Base-by-base conservation (phyloP, 257 asterid species). In the Salvia miltiorrhiza region DNA sequence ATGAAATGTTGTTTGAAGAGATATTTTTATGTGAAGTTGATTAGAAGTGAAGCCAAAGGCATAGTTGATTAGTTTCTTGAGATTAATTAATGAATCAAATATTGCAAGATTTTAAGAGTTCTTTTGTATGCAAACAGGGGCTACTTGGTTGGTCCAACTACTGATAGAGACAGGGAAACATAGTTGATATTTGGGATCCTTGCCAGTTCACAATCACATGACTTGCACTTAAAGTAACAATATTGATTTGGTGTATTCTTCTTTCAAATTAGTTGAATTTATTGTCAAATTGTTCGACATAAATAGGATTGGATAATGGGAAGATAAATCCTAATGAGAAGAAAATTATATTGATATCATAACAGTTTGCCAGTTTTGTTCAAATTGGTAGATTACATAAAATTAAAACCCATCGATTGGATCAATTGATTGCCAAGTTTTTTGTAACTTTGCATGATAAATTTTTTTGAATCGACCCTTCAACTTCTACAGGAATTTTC, bases 11-110 rank as follows among this genome's bases (percentile, higher is more conserved):
- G n/a, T n/a, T n/a, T n/a, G n/a, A n/a, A n/a, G n/a, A n/a, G n/a
- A n/a, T n/a, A n/a, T n/a, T n/a, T n/a, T n/a, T n/a, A n/a, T n/a
- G n/a, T n/a, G 72, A 53, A 68, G 69, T 73, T 79, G 94, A 85
- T 92, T 86, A 82, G 84, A 83, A 84, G 87, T 86, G 85, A 90
- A 90, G 97, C 75, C 73, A 79, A 88, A 85, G 88, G n/a, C 73
- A 79, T n/a, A n/a, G n/a, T n/a, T n/a, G n/a, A n/a, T n/a, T 21
- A 44, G 4, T 49, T 33, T 53, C 26, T 49, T 17, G 19, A 60
- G 5, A 44, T 37, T 30, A 26, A n/a, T n/a, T n/a, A n/a, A n/a
- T 65, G 76, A 47, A 64, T 37, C 10, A 55, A 57, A 72, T 24
- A 28, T 8, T 49, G 53, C 21, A 70, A 56, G 47, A 53, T 30